Conservation (phyloP, 352 stramenopile genomes). For the Globisporangium middletonii region DNA sequence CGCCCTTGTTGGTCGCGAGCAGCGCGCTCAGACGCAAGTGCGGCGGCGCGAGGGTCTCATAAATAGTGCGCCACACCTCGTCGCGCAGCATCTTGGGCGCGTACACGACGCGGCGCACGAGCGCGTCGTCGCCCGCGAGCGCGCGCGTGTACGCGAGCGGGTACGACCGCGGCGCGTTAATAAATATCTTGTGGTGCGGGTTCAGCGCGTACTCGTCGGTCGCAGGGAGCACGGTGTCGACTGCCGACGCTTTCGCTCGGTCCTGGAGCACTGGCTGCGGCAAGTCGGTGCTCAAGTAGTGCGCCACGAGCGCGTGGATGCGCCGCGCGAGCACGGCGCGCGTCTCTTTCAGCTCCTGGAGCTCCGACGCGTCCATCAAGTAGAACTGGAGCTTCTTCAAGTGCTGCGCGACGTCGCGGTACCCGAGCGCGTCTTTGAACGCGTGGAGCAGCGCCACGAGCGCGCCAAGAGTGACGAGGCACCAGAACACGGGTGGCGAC, state of each 20-base stretch:
- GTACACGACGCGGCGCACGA: conserved; percentile 43
- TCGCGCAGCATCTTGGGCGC: conserved; percentile 71
- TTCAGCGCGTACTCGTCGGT: conserved; percentile 70
- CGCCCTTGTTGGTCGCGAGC: conserved; percentile 53
- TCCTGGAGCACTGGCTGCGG: conserved; percentile 59
- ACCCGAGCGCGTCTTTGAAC: conserved; percentile 25
- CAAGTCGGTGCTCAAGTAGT: conserved; percentile 61
- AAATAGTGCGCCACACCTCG: conserved; percentile 64
- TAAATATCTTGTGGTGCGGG: conserved; percentile 79
- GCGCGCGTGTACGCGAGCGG: conserved; percentile 40
- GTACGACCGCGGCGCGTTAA: conserved; percentile 68
- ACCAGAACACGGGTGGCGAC: conserved; percentile 26
- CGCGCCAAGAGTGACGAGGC: conserved; percentile 17
- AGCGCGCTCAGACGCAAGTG: conserved; percentile 53
- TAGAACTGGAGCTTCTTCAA: conserved; percentile 76
- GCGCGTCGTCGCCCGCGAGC: conserved; percentile 30
- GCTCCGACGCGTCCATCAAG: conserved; percentile 53
- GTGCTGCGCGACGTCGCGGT: conserved; percentile 43
- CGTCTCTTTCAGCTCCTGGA: conserved; percentile 44
- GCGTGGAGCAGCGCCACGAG: conserved; percentile 30
- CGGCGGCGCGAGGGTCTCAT: conserved; percentile 47
- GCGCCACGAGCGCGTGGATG: conserved; percentile 61
- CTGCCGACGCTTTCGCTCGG: conserved; percentile 27
- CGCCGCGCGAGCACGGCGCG: conserved; percentile 47
- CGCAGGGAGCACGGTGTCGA: conserved; percentile 23